Conservation (phyloP, 1,284 basidiomycete species). For the Phenoliferia sp. region DNA sequence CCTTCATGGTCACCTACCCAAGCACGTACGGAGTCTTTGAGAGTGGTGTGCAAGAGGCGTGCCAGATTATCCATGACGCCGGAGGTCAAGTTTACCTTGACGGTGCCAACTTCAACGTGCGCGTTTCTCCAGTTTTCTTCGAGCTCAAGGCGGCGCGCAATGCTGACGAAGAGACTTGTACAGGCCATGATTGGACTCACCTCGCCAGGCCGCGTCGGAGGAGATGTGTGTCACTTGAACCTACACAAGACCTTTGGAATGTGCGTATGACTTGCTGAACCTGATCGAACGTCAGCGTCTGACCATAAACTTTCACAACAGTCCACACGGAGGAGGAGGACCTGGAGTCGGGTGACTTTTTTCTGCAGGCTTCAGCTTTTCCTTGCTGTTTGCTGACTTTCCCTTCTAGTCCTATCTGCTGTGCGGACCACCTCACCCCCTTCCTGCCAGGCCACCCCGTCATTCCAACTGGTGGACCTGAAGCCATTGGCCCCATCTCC, state of each 20-base stretch:
- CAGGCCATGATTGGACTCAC: conserved; percentile 85
- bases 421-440: conserved; percentile 84
- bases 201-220: conserved; percentile 90
- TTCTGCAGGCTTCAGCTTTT: no score
- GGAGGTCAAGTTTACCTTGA: conserved; percentile 98
- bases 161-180: background rate
- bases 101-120: conserved; percentile 81
- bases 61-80: conserved; percentile 86
- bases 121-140: background rate
- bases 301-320: conserved; percentile 39
- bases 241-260: conserved; percentile 95
- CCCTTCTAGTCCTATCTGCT: conserved; percentile 77
- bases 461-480: conserved; percentile 61
- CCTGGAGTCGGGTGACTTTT: conserved; percentile 75
- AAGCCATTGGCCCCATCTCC: conserved; percentile 80
- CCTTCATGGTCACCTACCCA: conserved; percentile 77
- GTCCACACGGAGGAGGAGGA: conserved; percentile 94
- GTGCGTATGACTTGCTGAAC: conserved; percentile 45
- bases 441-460: conserved; percentile 92
- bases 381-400: background rate
- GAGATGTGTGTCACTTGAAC: conserved; percentile 97
- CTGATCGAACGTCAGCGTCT: background rate
- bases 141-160: background rate
- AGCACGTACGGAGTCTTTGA: conserved; percentile 98
- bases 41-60: conserved; percentile 74